phyloP scores from a whole-genome alignment of 108 stramenopile species.

The Phaeodactylum tricornutum region DNA sequence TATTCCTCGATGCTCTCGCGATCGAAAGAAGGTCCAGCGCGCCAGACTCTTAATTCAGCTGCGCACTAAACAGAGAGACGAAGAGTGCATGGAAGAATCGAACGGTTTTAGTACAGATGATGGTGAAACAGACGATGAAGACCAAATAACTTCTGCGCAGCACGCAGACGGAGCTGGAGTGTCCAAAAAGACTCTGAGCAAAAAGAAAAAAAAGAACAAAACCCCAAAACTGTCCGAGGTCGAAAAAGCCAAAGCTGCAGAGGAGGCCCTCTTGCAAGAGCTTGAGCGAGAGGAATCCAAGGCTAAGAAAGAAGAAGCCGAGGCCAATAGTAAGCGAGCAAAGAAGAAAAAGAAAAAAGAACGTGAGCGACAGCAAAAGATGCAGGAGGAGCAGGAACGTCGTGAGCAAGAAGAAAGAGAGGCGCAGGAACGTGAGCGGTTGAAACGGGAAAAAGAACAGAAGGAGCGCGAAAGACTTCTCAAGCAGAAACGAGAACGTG shows the following conservation, averaged over 20 bases:
- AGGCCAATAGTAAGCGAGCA: slow-evolving; percentile 58
- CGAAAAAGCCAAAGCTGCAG: slow-evolving; percentile 71
- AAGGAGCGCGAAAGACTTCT: slow-evolving; percentile 21
- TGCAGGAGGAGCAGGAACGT: slow-evolving; percentile 57
- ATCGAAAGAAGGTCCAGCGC: slow-evolving; percentile 85
- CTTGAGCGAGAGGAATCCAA: slow-evolving; percentile 66
- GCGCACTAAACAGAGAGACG: slow-evolving; percentile 68
- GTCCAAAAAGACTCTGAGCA: slow-evolving; percentile 30
- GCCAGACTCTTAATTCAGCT: slow-evolving; percentile 80
- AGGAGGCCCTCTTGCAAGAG: slow-evolving; percentile 72
- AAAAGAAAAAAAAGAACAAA: slow-evolving; percentile 40
- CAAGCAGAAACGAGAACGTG: slow-evolving; percentile 11
- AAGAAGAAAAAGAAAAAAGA: slow-evolving; percentile 88
- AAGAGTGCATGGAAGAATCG: not conserved
- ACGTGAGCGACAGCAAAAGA: slow-evolving; percentile 65
- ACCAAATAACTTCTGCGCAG: slow-evolving; percentile 16
- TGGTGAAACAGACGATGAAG: slow-evolving; percentile 36
- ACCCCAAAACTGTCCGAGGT: slow-evolving; percentile 46
- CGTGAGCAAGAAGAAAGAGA: slow-evolving; percentile 43
- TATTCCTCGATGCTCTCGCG: slow-evolving; percentile 82
- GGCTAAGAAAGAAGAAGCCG: slow-evolving; percentile 53
- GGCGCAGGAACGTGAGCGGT: slow-evolving; percentile 30
- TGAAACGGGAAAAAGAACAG: slow-evolving; percentile 39
- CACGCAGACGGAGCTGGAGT: slow-evolving; percentile 21
- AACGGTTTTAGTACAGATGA: slow-evolving; percentile 30